Base-by-base conservation (phyloP, 495 filamentous ascomycete species). In the Coniosporium apollinis region DNA sequence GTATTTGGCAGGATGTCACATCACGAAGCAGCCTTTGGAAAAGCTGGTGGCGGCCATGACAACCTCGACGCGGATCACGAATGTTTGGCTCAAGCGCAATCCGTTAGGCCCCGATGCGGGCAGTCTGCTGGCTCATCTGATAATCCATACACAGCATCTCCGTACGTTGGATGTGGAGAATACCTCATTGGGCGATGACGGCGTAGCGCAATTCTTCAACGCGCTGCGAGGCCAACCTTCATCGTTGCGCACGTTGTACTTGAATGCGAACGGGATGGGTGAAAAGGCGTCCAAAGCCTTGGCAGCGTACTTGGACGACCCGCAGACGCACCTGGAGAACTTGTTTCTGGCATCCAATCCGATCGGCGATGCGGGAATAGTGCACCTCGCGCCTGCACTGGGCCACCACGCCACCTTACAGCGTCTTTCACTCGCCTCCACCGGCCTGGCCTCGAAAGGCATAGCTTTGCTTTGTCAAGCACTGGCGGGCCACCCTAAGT, bases 1-100 rank as follows among this genome's bases (percentile, higher is more conserved):
- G 59, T 62, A 62, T 38, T 43, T 64, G 11, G 56, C 59, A 8
- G 58, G 60, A 0, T 58, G 55, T 43, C 57, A 51, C 38, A 55
- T 63, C 36, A 49, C 57, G 24, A 35, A 30, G 1, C 9, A 22
- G 1, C 41, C 36, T 19, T 54, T 65, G 36, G 32, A 45, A 9
- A 33, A 36, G 2, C 37, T 60, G 10, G 54, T 56, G 16, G 40
- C 55, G 19, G 48, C 47, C 13, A 51, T 52, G 48, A 42, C 54
- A 9, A 37, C 28, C 2, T 56, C 51, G 5, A 26, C 41, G 3
- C 35, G 46, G 2, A 50, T 61, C 24, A 58, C 53, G 11, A 59
- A 55, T 34, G 47, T 65, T 20, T 65, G 59, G 61, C 47, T 65
- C 26, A 64, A 62, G 37, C 49, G 58, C n/a, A 65, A 64, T 49